Conservation (phyloP, 2,329 filamentous ascomycete species). For the Exophiala sp. region DNA sequence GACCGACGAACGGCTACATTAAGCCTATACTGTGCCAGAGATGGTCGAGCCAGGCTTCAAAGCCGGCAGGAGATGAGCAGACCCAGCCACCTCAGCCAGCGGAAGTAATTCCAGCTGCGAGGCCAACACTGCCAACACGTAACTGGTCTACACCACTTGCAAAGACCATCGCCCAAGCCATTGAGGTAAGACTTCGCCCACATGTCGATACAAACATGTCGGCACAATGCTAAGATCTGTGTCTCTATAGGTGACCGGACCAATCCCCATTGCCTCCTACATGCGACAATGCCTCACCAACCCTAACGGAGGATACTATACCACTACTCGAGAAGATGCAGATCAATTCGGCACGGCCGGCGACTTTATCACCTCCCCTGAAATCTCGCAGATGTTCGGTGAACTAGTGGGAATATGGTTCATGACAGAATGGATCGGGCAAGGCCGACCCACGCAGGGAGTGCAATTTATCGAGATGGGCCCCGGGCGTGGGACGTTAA, state of each 20-base stretch:
- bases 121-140: conserved; percentile 39
- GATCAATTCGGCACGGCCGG: conserved; percentile 92
- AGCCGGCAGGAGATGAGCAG: not conserved
- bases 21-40: not conserved
- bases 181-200: conserved; percentile 58
- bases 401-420: conserved; percentile 94
- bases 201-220: too few relatives aligned
- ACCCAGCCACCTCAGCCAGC: not conserved
- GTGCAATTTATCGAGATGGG: conserved; percentile 92
- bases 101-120: conserved; percentile 1
- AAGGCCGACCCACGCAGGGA: conserved; percentile 68
- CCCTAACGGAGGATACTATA: conserved; percentile 91
- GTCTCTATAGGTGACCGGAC: conserved; percentile 67
- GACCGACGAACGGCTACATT: not conserved
- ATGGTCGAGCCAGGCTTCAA: conserved; percentile 1
- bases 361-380: conserved; percentile 94
- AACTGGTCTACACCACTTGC: conserved; percentile 92
- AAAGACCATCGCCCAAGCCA: conserved; percentile 80
- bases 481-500: conserved; percentile 88
- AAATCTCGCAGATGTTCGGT: conserved; percentile 96
- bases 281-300: conserved; percentile 99
- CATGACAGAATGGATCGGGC: conserved; percentile 92
- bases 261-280: conserved; percentile 85
- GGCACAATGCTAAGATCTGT: not conserved
- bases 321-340: conserved; percentile 57